A percentile compares a stretch with the other conserved stretches of the same genome.
These are phyloP conservation scores for Fraxinus baroniana DNA, from an alignment of 305 asterid genomes.

Conservation along the genomic window DNA sequence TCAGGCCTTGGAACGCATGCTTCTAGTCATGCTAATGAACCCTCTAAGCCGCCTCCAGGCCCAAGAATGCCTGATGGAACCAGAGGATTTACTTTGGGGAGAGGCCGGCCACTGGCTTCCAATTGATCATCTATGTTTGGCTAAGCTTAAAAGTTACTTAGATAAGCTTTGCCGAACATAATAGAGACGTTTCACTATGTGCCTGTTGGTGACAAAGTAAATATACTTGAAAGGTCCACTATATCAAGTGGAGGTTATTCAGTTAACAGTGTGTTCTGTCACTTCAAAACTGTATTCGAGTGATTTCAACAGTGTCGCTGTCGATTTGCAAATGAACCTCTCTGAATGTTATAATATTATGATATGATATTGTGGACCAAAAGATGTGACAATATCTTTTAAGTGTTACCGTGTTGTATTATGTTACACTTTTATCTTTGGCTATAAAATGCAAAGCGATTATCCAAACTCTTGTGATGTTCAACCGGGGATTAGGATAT, in stretches of 20 bases:
- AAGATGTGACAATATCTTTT: background rate
- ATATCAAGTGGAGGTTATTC: background rate
- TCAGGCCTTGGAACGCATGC: conserved; percentile 64
- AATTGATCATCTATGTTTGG: conserved; percentile 15
- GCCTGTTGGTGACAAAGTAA: conserved; percentile 23
- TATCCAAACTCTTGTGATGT: background rate
- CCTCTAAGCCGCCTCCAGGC: conserved; percentile 90
- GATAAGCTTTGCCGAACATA: background rate
- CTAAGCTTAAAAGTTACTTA: background rate
- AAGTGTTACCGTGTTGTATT: background rate
- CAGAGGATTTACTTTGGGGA: conserved; percentile 86
- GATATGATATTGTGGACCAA: background rate
- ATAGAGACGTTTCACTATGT: background rate
- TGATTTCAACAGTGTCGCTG: conserved; percentile 4
- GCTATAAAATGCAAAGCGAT: background rate
- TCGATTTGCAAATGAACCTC: background rate
- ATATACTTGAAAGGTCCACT: conserved; percentile 18
- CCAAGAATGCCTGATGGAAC: conserved; percentile 98
- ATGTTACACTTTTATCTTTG: background rate
- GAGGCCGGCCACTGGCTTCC: conserved; percentile 70
- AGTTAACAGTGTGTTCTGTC: background rate
- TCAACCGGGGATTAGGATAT: background rate
- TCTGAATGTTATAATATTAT: background rate
- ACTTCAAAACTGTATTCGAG: conserved; percentile 13
- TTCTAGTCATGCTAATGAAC: conserved; percentile 49